Evolutionary conservation across 352 stramenopile genomes (phyloP).

Genomic region (Peronospora belbahrii): DNA sequence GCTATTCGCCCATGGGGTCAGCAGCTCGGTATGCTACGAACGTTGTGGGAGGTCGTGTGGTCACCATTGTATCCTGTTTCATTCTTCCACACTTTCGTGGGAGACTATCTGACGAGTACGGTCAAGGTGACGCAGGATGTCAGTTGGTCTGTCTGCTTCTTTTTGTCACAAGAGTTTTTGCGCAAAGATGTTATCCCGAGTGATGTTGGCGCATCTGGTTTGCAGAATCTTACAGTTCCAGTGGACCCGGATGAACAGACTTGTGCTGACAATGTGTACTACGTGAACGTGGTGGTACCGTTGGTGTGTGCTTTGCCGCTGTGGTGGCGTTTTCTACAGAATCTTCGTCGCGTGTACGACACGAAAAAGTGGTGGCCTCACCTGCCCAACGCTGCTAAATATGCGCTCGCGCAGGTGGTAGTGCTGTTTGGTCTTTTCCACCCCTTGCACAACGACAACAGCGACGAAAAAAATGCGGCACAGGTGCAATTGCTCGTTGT

Average conservation of each 20-base stretch:
- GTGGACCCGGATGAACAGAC: slow-evolving; percentile 11
- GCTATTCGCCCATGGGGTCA: slow-evolving; percentile 81
- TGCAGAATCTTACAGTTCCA: slow-evolving; percentile 11
- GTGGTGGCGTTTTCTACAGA: slow-evolving; percentile 96
- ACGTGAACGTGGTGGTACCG: slow-evolving; percentile 92
- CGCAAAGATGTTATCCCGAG: slow-evolving; percentile 41
- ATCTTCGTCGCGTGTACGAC: slow-evolving; percentile 91
- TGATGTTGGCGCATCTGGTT: slow-evolving; percentile 2
- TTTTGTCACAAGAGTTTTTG: slow-evolving; percentile 91
- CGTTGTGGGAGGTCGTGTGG: slow-evolving; percentile 85
- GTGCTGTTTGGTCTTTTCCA: slow-evolving; percentile 84
- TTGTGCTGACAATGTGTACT: slow-evolving; percentile 82
- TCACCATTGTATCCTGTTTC: slow-evolving; percentile 89
- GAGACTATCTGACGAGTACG: slow-evolving; percentile 79
- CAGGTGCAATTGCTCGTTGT: slow-evolving; percentile 46
- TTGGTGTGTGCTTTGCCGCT: slow-evolving; percentile 92
- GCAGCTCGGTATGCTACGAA: slow-evolving; percentile 79
- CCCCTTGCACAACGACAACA: slow-evolving; percentile 48
- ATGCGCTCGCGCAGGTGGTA: slow-evolving; percentile 82
- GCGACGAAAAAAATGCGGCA: slow-evolving; percentile 6
- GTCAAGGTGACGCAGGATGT: slow-evolving; percentile 83
- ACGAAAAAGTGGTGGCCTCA: slow-evolving; percentile 93
- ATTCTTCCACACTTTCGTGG: slow-evolving; percentile 92
- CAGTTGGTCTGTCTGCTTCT: slow-evolving; percentile 93
- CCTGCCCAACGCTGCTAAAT: slow-evolving; percentile 94